Percentiles rank a stretch among this genome's conserved stretches.
Conservation (phyloP, 1,284 basidiomycete species). For the Phaffia rhodozyma region DNA sequence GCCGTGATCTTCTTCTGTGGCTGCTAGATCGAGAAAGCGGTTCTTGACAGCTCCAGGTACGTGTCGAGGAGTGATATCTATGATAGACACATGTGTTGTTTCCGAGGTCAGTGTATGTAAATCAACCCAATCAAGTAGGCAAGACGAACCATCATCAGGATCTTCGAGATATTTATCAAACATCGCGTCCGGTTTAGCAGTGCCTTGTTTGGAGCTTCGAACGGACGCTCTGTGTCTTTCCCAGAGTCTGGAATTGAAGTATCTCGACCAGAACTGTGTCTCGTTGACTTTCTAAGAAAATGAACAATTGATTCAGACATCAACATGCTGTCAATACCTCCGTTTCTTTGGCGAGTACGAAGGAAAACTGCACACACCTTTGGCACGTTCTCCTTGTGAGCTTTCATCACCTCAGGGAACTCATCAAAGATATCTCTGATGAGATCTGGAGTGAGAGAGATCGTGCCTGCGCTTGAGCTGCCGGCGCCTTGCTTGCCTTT, state of each 20-base stretch:
- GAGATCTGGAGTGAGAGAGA: slow-evolving; percentile 82
- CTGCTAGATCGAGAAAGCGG: slow-evolving; percentile 69
- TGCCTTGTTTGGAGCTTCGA: slow-evolving; percentile 67
- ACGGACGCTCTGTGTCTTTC: slow-evolving; percentile 88
- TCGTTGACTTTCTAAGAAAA: slow-evolving; percentile 63
- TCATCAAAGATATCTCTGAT: slow-evolving; percentile 95
- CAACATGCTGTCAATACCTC: no score
- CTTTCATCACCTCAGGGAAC: slow-evolving; percentile 85
- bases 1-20: slow-evolving; percentile 83
- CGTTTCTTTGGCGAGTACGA: slow-evolving; percentile 5
- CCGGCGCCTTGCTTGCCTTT: slow-evolving; percentile 29
- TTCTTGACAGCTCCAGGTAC: slow-evolving; percentile 57
- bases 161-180: slow-evolving; percentile 91
- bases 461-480: slow-evolving; percentile 46
- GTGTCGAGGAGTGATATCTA: slow-evolving; percentile 69
- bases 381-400: slow-evolving; percentile 87
- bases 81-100: no score
- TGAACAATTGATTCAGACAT: not conserved
- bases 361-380: slow-evolving; percentile 24
- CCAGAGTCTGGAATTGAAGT: slow-evolving; percentile 90
- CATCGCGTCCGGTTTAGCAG: slow-evolving; percentile 80
- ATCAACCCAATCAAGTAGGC: not conserved
- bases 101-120: not conserved
- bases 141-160: slow-evolving; percentile 71
- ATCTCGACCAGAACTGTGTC: slow-evolving; percentile 88